phyloP scores from a whole-genome alignment of 768 basidiomycete species.

The Chalciporus piperatus region DNA sequence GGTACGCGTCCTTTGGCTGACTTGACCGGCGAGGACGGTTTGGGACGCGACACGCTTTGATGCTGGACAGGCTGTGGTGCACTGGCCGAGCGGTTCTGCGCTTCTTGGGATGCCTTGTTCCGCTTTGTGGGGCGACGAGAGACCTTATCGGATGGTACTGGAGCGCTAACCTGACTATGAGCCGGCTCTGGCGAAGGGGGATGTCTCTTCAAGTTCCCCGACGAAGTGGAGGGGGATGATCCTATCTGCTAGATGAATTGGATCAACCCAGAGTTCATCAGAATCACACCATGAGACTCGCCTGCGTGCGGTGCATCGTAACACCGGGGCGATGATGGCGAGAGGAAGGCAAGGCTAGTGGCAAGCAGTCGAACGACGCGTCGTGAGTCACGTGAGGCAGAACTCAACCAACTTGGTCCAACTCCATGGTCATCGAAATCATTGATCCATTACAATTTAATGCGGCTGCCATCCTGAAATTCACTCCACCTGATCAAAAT shows the following conservation, averaged over 20 bases:
- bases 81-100: background rate
- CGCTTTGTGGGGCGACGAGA: conserved; percentile 21
- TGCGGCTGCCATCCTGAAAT: too few species aligned
- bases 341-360: background rate
- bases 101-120: conserved; percentile 8
- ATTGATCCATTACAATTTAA: too few species aligned
- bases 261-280: background rate
- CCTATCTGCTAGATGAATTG: conserved; percentile 4
- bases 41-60: conserved; percentile 3
- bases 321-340: background rate
- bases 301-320: conserved; percentile 19
- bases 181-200: conserved; percentile 20
- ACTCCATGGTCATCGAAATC: too few species aligned
- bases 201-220: conserved; percentile 20
- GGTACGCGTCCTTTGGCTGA: conserved; percentile 3
- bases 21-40: conserved; percentile 10
- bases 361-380: background rate
- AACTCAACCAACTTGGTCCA: conserved; percentile 18
- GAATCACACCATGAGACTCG: conserved; percentile 1
- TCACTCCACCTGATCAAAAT: too few species aligned
- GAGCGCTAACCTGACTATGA: background rate
- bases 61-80: conserved; percentile 8
- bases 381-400: conserved; percentile 22
- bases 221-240: conserved; percentile 15
- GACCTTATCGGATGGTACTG: background rate